A percentile compares a stretch with the other conserved stretches of the same genome.
These are phyloP conservation scores for Thuja plicata DNA, from an alignment of 83 land plant species.

Conservation along the genomic window DNA sequence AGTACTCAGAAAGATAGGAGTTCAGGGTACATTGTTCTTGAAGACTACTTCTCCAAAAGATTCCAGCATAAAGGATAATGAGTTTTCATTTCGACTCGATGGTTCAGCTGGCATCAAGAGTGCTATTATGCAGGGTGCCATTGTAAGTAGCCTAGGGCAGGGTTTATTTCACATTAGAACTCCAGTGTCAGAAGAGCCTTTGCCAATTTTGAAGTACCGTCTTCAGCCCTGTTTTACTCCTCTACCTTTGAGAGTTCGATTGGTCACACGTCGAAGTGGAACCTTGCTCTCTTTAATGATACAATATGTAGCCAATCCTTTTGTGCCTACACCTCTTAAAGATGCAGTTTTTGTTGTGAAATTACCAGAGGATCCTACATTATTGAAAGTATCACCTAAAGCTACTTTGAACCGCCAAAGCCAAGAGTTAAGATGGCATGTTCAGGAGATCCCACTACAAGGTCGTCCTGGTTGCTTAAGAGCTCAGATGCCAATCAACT, in stretches of 20 bases:
- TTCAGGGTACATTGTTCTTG: constrained; percentile 72
- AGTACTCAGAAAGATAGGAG: constrained; percentile 58
- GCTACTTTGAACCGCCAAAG: constrained; percentile 59
- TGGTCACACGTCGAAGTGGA: constrained; percentile 63
- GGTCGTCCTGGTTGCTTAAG: constrained; percentile 65
- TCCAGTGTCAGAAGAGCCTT: constrained; percentile 64
- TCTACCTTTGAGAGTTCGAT: constrained; percentile 74
- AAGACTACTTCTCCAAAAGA: constrained; percentile 60
- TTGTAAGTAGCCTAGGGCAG: constrained; percentile 80
- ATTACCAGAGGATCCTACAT: constrained; percentile 75
- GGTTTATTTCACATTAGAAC: constrained; percentile 89
- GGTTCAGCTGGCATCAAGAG: constrained; percentile 71
- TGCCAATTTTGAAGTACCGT: constrained; percentile 80
- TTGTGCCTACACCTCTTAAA: constrained; percentile 45
- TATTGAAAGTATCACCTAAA: constrained; percentile 78
- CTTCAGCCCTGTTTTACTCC: constrained; percentile 77
- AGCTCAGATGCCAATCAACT: constrained; percentile 69
- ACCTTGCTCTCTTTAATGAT: constrained; percentile 82
- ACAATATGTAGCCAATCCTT: constrained; percentile 86
- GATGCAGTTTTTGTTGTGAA: constrained; percentile 65
- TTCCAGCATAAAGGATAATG: constrained; percentile 63
- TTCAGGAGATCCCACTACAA: constrained; percentile 59
- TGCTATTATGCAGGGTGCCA: constrained; percentile 51
- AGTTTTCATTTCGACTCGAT: constrained; percentile 83
- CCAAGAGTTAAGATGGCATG: constrained; percentile 72